These are phyloP conservation scores for Phalaenopsis aphrodite DNA, from an alignment of 106 monocot species.

Conservation along the genomic window DNA sequence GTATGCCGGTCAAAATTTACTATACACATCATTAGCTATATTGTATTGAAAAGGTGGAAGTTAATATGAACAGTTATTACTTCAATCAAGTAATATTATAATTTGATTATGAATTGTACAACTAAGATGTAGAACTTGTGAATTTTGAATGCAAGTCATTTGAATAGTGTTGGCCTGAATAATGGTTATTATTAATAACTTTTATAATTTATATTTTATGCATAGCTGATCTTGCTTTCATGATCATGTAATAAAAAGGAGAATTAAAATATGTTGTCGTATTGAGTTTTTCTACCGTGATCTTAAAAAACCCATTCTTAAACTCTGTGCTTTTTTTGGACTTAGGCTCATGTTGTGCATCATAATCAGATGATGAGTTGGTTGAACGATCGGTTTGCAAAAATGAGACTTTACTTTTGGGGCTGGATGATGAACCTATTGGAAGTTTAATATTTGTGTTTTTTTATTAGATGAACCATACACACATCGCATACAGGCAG, in stretches of 20 bases:
- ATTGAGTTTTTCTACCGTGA: not conserved
- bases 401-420: not conserved
- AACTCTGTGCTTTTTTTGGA: not conserved
- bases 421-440: no score
- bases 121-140: not conserved
- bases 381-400: not conserved
- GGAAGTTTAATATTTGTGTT: no score
- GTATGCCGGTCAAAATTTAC: not conserved
- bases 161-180: not conserved
- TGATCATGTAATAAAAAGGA: not conserved
- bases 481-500: no score
- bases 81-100: not conserved
- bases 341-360: not conserved
- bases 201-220: not conserved
- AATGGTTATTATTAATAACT: not conserved
- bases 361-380: not conserved
- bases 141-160: not conserved
- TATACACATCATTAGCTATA: not conserved
- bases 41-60: not conserved
- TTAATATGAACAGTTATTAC: not conserved
- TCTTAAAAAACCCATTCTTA: not conserved
- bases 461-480: no score
- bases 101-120: constrained; percentile 1
- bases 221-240: not conserved
- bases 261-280: not conserved